Percentiles rank a stretch among this genome's conserved stretches.
These are phyloP conservation scores for Wickerhamiella galacta DNA, from an alignment of 805 yeast species.

Conservation along the genomic window DNA sequence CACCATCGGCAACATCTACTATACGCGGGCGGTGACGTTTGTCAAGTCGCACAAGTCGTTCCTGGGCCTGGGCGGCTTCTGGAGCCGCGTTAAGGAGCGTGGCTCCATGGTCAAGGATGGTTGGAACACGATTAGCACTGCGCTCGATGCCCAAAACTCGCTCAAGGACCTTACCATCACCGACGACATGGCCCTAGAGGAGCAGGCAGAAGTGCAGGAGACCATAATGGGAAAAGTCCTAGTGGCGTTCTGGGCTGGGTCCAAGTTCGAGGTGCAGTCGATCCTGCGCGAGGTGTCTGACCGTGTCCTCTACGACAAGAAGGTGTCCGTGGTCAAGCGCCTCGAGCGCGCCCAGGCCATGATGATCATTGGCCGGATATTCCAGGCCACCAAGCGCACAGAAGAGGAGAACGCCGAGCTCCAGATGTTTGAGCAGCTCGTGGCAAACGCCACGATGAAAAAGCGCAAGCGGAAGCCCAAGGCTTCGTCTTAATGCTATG, in stretches of 20 bases:
- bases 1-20: constrained; percentile 67
- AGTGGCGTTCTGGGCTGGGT: constrained; percentile 91
- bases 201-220: constrained; percentile 64
- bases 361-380: constrained; percentile 50
- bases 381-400: constrained; percentile 51
- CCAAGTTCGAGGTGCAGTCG: constrained; percentile 68
- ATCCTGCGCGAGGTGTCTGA: constrained; percentile 74
- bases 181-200: constrained; percentile 43
- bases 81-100: constrained; percentile 66
- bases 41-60: constrained; percentile 54
- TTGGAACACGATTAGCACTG: constrained; percentile 63
- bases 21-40: constrained; percentile 54
- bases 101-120: constrained; percentile 74
- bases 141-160: constrained; percentile 71
- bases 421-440: constrained; percentile 71
- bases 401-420: constrained; percentile 89
- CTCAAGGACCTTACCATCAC: constrained; percentile 59
- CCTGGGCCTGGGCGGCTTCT: constrained; percentile 73
- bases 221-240: constrained; percentile 73
- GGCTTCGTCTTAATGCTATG: too few species aligned
- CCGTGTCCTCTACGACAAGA: constrained; percentile 52
- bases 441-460: constrained; percentile 64
- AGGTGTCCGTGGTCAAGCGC: constrained; percentile 43
- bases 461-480: constrained; percentile 32
- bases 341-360: constrained; percentile 66